These are phyloP conservation scores for Lagenidium giganteum DNA, from an alignment of 352 stramenopile genomes.

Conservation along the genomic window DNA sequence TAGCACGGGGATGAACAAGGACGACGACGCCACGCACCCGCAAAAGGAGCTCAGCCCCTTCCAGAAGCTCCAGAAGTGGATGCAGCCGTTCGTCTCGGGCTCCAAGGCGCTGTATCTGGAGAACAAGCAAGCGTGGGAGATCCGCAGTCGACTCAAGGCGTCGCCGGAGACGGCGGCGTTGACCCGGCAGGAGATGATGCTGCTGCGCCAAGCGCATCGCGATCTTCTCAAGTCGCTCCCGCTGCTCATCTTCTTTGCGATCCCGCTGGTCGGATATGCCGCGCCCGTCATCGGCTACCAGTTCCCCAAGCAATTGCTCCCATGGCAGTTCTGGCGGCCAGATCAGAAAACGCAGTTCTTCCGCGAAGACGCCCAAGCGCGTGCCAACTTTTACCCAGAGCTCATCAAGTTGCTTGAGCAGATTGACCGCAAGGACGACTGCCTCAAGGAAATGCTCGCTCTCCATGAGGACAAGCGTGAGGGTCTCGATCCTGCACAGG, in stretches of 20 bases:
- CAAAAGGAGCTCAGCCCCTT: conserved; percentile 50
- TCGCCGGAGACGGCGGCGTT: conserved; percentile 20
- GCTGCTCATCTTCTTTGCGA: conserved; percentile 64
- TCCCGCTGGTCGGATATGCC: conserved; percentile 66
- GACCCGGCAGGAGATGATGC: conserved; percentile 70
- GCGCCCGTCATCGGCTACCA: conserved; percentile 77
- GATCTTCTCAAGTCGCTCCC: conserved; percentile 84
- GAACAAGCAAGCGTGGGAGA: conserved; percentile 74
- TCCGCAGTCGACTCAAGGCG: conserved; percentile 53
- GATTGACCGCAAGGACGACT: conserved; percentile 55
- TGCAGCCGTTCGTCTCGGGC: conserved; percentile 73
- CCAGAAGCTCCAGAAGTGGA: conserved; percentile 79
- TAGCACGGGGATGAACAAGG: conserved; percentile 10
- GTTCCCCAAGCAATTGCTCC: conserved; percentile 80
- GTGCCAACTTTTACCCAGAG: conserved; percentile 53
- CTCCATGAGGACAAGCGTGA: conserved; percentile 8
- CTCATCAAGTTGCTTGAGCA: conserved; percentile 50
- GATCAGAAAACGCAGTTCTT: conserved; percentile 85
- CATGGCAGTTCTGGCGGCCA: conserved; percentile 83
- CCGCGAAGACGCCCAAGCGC: conserved; percentile 43
- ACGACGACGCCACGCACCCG: conserved; percentile 1
- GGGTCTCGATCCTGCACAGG: conserved; percentile 43
- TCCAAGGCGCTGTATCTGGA: conserved; percentile 66
- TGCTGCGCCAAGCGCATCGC: conserved; percentile 72
- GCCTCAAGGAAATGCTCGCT: conserved; percentile 39